Evolutionary conservation across 495 filamentous ascomycete species (phyloP), one percentile per base, ranked within the genome.

Genomic region (Trichoderma asperelloides): DNA sequence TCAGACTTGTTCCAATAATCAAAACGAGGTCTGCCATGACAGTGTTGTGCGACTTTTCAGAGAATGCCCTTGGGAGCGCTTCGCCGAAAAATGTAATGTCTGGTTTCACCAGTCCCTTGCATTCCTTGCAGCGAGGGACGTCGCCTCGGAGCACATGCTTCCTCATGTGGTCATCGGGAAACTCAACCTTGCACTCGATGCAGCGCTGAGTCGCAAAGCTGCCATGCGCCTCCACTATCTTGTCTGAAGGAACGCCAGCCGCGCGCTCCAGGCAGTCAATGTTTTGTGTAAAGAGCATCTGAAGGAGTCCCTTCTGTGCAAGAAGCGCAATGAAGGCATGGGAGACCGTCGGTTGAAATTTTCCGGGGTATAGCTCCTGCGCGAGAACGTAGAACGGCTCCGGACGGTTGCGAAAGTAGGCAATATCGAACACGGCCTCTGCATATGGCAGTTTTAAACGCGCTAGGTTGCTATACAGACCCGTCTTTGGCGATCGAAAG

Each of bases 61-160:
- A 87, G 75, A 98, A 98, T 0, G 74, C 71, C 12, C 75, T 74
- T 0, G 95, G 96, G 33, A 98, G 78, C 28, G 77, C 71, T 75
- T 92, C 89, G 65, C 88, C 88, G 73, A 98, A 98, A 78, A 98
- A 98, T 3, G 96, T 92, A 77, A 98, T 98, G 71, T 97, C 94
- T 3, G 95, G 95, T 77, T 98, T 98, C 63, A 98, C 92, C 7
- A 96, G 75, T 0, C 93, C 94, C 25, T 85, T 80, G 74, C 96
- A 98, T 0, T 71, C 71, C 13, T 75, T 57, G 73, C 95, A 97
- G 68, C 80, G 77, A 12, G 95, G 91, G 1, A 96, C 87, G 33
- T 86, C 74, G 30, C 84, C 85, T 37, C 78, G 75, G 7, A 78
- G 71, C 13, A 98, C 85, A 65, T 84, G 80, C 65, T 85, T 76